These are phyloP conservation scores for Magnusiomyces tetraspermus DNA, from an alignment of 1,139 yeast species.

Conservation along the genomic window DNA sequence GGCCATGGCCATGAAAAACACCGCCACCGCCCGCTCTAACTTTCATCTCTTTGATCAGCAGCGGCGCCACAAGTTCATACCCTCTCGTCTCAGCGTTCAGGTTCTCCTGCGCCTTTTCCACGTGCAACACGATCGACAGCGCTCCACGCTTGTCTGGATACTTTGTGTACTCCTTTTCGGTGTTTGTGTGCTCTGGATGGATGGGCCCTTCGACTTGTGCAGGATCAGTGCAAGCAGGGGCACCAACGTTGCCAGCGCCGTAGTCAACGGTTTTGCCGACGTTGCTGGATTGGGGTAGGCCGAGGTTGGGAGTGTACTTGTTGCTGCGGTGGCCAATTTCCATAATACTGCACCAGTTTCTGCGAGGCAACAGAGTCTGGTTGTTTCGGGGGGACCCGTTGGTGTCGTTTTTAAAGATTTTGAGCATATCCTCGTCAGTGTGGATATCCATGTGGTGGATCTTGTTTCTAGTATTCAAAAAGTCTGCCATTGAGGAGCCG, in stretches of 20 bases:
- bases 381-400: slow-evolving; percentile 49
- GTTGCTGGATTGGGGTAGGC: no score
- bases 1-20: no score
- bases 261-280: no score
- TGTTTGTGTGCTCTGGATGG: neutral
- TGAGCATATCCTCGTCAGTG: slow-evolving; percentile 74
- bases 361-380: slow-evolving; percentile 56
- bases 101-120: slow-evolving; percentile 53
- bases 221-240: slow-evolving; percentile 14
- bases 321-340: slow-evolving; percentile 6
- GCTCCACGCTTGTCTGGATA: slow-evolving; percentile 41
- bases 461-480: slow-evolving; percentile 55
- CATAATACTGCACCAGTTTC: slow-evolving; percentile 54
- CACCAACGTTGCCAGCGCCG: no score
- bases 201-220: slow-evolving; percentile 25
- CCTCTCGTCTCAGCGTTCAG: slow-evolving; percentile 46
- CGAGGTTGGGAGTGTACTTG: no score
- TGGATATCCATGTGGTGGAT: slow-evolving; percentile 54
- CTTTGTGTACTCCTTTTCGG: slow-evolving; percentile 36
- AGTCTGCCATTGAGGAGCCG: slow-evolving; percentile 70
- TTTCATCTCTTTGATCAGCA: slow-evolving; percentile 22
- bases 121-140: slow-evolving; percentile 59
- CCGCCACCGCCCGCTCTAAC: no score
- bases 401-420: slow-evolving; percentile 54
- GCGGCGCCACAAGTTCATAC: slow-evolving; percentile 66